These are phyloP conservation scores for Pestalotiopsis sp. DNA, from an alignment of 2,329 filamentous ascomycete genomes.

Conservation along the genomic window DNA sequence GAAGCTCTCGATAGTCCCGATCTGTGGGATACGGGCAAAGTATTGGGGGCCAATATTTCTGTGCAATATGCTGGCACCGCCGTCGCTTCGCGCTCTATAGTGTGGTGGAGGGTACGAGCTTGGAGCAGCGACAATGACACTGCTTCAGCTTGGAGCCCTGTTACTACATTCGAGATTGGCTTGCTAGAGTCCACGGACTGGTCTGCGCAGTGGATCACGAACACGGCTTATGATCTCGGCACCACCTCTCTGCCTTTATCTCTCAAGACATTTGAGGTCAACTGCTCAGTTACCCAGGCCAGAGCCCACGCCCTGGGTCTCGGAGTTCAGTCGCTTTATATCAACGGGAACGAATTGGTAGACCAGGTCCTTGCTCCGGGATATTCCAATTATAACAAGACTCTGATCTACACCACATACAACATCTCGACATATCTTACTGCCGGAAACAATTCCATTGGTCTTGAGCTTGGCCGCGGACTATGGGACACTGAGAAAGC, in stretches of 20 bases:
- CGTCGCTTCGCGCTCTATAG: neutral
- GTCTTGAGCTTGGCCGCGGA: neutral
- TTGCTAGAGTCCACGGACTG: neutral
- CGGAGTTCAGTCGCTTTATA: neutral
- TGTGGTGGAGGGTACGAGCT: neutral
- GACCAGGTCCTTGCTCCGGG: neutral
- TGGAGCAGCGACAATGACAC: neutral
- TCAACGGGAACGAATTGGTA: neutral
- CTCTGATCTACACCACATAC: neutral
- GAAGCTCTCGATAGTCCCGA: neutral
- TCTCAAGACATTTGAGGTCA: neutral
- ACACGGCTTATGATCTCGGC: neutral
- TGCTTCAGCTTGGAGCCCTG: neutral
- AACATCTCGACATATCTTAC: neutral
- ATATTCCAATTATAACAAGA: neutral
- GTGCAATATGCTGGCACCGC: neutral
- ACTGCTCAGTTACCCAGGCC: neutral
- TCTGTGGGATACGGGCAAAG: neutral
- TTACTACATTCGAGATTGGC: neutral
- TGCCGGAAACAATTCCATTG: neutral
- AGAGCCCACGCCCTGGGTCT: neutral
- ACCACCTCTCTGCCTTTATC: neutral
- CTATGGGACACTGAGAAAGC: neutral
- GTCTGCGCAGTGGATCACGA: neutral
- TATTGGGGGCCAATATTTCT: neutral